Conservation (phyloP, 1,284 basidiomycete species). For the Heterobasidion parviporum region DNA sequence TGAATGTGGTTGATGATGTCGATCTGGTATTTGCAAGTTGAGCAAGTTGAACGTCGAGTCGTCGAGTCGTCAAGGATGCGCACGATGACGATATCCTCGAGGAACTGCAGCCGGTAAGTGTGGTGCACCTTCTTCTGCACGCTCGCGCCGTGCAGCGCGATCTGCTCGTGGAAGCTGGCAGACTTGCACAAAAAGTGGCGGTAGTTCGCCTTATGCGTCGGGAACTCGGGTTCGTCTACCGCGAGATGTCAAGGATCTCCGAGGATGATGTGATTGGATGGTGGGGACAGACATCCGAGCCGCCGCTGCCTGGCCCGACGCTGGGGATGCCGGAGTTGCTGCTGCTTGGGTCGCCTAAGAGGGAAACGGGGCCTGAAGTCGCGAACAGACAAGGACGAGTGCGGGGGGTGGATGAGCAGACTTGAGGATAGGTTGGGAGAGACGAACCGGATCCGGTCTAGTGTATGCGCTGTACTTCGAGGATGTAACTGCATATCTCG, state of each 20-base stretch:
- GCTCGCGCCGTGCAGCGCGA: constrained; percentile 64
- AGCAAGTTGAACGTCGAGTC: constrained; percentile 97
- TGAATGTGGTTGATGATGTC: constrained; percentile 93
- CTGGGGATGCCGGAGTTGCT: too few relatives aligned
- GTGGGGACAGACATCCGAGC: constrained; percentile 76
- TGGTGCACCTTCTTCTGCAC: constrained; percentile 94
- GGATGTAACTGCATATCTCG: too few relatives aligned
- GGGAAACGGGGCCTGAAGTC: too few relatives aligned
- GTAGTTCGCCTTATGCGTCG: constrained; percentile 91
- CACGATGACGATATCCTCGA: constrained; percentile 96
- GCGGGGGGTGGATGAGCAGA: too few relatives aligned
- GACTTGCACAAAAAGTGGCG: constrained; percentile 86
- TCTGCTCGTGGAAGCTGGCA: constrained; percentile 81
- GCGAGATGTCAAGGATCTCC: constrained; percentile 10
- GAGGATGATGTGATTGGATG: constrained; percentile 1
- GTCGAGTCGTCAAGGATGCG: constrained; percentile 88
- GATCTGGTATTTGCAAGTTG: constrained; percentile 96
- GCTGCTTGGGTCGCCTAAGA: too few relatives aligned
- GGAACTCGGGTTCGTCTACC: constrained; percentile 94
- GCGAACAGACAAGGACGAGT: too few relatives aligned
- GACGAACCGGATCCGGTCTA: too few relatives aligned
- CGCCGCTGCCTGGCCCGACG: too few relatives aligned
- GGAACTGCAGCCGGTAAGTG: constrained; percentile 92
- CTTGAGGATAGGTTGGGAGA: too few relatives aligned
- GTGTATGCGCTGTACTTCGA: too few relatives aligned